Conservation (phyloP, 2,329 filamentous ascomycete genomes). For the Ophiostoma tasmaniense region DNA sequence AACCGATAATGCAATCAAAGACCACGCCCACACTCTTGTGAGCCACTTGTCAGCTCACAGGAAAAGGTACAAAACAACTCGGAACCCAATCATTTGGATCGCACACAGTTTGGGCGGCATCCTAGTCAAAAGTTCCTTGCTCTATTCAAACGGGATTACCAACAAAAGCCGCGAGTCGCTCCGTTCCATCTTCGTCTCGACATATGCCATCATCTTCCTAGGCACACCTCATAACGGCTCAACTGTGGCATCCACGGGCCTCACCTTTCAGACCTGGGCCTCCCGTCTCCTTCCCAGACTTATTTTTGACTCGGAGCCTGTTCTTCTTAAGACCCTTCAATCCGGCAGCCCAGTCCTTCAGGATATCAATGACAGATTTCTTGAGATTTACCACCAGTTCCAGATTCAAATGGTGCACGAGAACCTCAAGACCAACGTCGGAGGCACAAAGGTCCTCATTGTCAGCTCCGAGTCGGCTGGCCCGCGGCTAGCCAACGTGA, state of each 20-base stretch:
- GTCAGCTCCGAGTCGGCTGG: slow-evolving; percentile 64
- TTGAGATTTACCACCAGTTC: slow-evolving; percentile 62
- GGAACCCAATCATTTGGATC: slow-evolving; percentile 66
- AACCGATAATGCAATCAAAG: slow-evolving; percentile 58
- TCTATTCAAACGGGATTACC: slow-evolving; percentile 56
- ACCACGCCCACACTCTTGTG: slow-evolving; percentile 63
- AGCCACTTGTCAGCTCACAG: slow-evolving; percentile 55
- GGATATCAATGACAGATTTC: slow-evolving; percentile 65
- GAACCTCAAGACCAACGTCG: slow-evolving; percentile 61
- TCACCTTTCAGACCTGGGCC: slow-evolving; percentile 60
- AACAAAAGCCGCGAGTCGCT: slow-evolving; percentile 53
- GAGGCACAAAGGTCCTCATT: slow-evolving; percentile 53
- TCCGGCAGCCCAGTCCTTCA: slow-evolving; percentile 65
- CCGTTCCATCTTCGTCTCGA: slow-evolving; percentile 63
- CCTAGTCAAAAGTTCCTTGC: slow-evolving; percentile 59
- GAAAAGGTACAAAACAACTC: slow-evolving; percentile 45
- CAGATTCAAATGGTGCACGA: slow-evolving; percentile 71
- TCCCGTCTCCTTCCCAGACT: slow-evolving; percentile 54
- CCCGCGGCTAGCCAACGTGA: slow-evolving; percentile 60
- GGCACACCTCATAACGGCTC: slow-evolving; percentile 68
- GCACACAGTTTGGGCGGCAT: slow-evolving; percentile 67
- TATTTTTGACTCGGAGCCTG: slow-evolving; percentile 57
- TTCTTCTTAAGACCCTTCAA: slow-evolving; percentile 62
- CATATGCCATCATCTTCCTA: slow-evolving; percentile 67
- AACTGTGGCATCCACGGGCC: slow-evolving; percentile 59